phyloP scores from a whole-genome alignment of 306 rosid species.

The Acacia melanoxylon region DNA sequence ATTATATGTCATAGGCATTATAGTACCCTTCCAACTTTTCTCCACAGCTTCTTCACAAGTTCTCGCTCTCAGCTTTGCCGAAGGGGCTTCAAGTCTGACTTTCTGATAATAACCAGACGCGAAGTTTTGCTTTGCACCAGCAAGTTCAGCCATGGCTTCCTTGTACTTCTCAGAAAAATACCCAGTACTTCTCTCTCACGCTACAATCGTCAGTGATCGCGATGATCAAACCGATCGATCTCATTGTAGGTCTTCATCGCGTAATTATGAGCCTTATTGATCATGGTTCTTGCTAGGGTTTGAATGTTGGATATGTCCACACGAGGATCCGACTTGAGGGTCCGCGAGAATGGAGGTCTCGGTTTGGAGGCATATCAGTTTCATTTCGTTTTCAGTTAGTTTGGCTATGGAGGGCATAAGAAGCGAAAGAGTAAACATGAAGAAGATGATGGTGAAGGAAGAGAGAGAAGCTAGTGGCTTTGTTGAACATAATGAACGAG shows the following conservation, averaged over 20 bases:
- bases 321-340: neutral
- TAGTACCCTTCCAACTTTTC: neutral
- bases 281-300: neutral
- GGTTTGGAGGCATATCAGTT: neutral
- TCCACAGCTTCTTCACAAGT: neutral
- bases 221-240: neutral
- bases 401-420: neutral
- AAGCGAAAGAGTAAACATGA: neutral
- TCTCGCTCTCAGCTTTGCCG: neutral
- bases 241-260: neutral
- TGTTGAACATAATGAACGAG: neutral
- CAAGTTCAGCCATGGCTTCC: neutral
- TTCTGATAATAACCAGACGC: neutral
- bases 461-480: neutral
- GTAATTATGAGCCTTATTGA: neutral
- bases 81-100: neutral
- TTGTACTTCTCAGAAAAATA: neutral
- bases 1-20: neutral
- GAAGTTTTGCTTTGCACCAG: neutral
- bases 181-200: neutral
- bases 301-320: neutral
- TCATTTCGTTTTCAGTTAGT: neutral
- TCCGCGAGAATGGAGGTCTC: neutral
- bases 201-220: neutral
- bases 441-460: neutral